A percentile compares a stretch with the other conserved stretches of the same genome.
Evolutionary conservation across 768 basidiomycete species (phyloP).

Genomic region (Antrodiella citrinella): DNA sequence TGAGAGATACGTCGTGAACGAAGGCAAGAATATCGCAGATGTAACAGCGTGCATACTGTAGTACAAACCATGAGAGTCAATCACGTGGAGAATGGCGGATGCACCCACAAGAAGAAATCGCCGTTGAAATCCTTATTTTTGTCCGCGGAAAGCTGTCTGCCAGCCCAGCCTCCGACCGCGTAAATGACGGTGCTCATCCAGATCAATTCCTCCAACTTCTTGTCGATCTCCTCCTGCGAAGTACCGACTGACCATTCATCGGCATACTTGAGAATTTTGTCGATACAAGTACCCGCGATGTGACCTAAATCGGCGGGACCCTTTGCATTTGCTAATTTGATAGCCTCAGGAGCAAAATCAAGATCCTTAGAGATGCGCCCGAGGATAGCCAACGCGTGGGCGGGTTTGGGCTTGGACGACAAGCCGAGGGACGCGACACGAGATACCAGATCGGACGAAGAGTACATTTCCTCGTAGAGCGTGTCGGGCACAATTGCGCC

Average conservation of each 20-base stretch:
- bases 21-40: constrained; percentile 52
- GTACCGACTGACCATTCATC: constrained; percentile 16
- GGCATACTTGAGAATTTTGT: constrained; percentile 10
- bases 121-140: constrained; percentile 34
- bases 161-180: constrained; percentile 48
- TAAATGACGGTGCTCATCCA: constrained; percentile 51
- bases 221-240: constrained; percentile 27
- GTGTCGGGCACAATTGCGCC: constrained; percentile 25
- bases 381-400: constrained; percentile 45
- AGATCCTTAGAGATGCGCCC: constrained; percentile 46
- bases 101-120: constrained; percentile 58
- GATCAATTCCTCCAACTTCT: constrained; percentile 54
- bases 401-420: constrained; percentile 1
- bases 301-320: constrained; percentile 2
- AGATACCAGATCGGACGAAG: constrained; percentile 1
- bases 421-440: constrained; percentile 4
- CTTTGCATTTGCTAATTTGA: constrained; percentile 4
- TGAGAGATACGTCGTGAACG: constrained; percentile 28
- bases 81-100: too few relatives aligned
- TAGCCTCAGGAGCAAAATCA: constrained; percentile 13
- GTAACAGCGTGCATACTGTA: constrained; percentile 65
- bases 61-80: too few relatives aligned
- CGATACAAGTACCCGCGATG: constrained; percentile 9
- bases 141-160: constrained; percentile 18
- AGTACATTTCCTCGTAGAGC: constrained; percentile 13